Percentiles rank a stretch among this genome's conserved stretches.
phyloP scores from a whole-genome alignment of 371 early-diverging fungal species.

The Actinomortierella wolfii region DNA sequence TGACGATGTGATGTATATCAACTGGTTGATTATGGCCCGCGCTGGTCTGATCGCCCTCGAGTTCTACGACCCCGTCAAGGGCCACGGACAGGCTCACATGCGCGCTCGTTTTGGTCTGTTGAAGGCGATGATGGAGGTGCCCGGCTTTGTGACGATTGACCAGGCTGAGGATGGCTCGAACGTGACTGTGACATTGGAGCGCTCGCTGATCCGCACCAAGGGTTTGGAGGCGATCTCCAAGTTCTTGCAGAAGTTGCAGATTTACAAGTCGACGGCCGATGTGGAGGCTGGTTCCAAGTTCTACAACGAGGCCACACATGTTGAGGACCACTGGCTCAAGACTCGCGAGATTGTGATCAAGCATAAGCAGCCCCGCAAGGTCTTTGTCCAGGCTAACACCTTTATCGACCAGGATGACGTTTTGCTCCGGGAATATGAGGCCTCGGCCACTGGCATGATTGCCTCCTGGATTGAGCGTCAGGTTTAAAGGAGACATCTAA shows the following conservation, averaged over 20 bases:
- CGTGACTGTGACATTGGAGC: slow-evolving; percentile 54
- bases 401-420: slow-evolving; percentile 44
- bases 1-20: slow-evolving; percentile 57
- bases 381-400: slow-evolving; percentile 62
- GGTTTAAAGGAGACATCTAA: slow-evolving; percentile 22
- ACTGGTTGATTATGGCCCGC: slow-evolving; percentile 65
- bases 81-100: slow-evolving; percentile 70
- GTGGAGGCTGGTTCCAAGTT: slow-evolving; percentile 51
- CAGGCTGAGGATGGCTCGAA: slow-evolving; percentile 36
- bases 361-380: slow-evolving; percentile 61
- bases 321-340: slow-evolving; percentile 55
- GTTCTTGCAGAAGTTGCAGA: slow-evolving; percentile 59
- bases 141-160: slow-evolving; percentile 47
- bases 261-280: slow-evolving; percentile 66
- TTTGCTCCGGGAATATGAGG: slow-evolving; percentile 59
- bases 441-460: slow-evolving; percentile 60
- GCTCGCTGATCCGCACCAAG: slow-evolving; percentile 53
- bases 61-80: slow-evolving; percentile 57
- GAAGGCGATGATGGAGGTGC: slow-evolving; percentile 53
- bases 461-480: slow-evolving; percentile 60
- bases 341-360: slow-evolving; percentile 58
- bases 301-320: slow-evolving; percentile 56
- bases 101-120: slow-evolving; percentile 69
- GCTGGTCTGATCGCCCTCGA: slow-evolving; percentile 61
- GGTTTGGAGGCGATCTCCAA: slow-evolving; percentile 59